Evolutionary conservation across 371 early-diverging fungal species (phyloP), one percentile per base, ranked within the genome.

Genomic region (Rhizopus delemar): DNA sequence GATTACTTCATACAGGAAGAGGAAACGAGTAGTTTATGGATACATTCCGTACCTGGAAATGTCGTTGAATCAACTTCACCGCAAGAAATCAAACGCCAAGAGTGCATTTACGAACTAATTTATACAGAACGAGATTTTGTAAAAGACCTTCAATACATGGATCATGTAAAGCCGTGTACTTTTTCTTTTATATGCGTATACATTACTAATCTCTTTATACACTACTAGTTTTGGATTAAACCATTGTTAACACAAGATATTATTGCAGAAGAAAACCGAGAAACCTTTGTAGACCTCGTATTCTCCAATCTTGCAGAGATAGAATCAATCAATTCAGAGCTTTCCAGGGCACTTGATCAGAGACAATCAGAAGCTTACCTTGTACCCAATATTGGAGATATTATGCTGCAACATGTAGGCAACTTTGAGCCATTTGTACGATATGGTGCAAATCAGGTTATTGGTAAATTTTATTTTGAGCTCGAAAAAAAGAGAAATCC

Each of bases 371-470:
- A 89, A 43, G 66, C 75, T 43, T 69, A 76, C 51, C 66, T 93
- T 16, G 87, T 94, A 48, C 75, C 84, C 29, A 77, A 78, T 54
- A 80, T 96, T 29, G 95, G 95, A 33, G 95, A 95, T 66, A 84
- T 93, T 32, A 84, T 96, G 66, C 60, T 90, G 22, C 73, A 82
- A 46, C 81, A 88, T 64, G 87, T 90, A 0, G 64, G 81, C 56
- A 78, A 82, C 41, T 89, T 94, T 61, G 80, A 88, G 49, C 87
- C 89, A 0, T 94, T 92, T 61, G 87, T 94, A 16, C 83, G 78
- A 28, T 96, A 96, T 73, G 93, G 95, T 32, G 90, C 90, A 2
- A 87, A 91, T 68, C 94, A 94, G 62, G 79, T 88, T 33, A 84
- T 83, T 66, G 92, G 90, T 49, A 90, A 91, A 64, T 83, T 90